phyloP scores from a whole-genome alignment of 2,329 filamentous ascomycete species.

The Cordyceps cicadae region DNA sequence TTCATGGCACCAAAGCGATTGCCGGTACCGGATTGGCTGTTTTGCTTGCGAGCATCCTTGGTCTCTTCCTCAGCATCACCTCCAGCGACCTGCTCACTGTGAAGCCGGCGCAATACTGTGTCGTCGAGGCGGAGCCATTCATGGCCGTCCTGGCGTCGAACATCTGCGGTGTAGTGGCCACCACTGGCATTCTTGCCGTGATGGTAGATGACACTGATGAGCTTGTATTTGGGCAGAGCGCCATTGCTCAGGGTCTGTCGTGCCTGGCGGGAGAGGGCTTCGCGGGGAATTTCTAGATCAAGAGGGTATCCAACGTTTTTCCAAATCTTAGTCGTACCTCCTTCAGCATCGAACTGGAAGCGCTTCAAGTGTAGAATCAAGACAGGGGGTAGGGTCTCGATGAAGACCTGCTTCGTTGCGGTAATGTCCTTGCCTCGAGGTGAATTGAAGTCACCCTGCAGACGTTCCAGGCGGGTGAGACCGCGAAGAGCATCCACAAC shows the following conservation, averaged over 20 bases:
- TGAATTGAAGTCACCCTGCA: conserved; percentile 78
- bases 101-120: conserved; percentile 76
- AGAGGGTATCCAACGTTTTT: conserved; percentile 95
- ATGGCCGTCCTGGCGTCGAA: conserved; percentile 83
- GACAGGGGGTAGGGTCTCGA: conserved; percentile 83
- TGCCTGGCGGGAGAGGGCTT: conserved; percentile 73
- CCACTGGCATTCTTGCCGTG: conserved; percentile 95
- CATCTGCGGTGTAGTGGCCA: conserved; percentile 96
- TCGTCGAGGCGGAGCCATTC: conserved; percentile 97
- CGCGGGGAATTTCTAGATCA: conserved; percentile 86
- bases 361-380: conserved; percentile 93
- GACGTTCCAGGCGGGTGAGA: conserved; percentile 71
- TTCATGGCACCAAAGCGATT: conserved; percentile 70
- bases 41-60: conserved; percentile 32
- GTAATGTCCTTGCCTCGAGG: conserved; percentile 66
- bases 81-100: conserved; percentile 82
- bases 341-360: conserved; percentile 87
- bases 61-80: conserved; percentile 70
- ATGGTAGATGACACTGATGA: conserved; percentile 90
- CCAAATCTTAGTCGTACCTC: conserved; percentile 94
- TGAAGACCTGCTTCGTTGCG: conserved; percentile 90
- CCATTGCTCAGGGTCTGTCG: conserved; percentile 53
- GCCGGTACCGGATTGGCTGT: conserved; percentile 21
- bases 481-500: conserved; percentile 86
- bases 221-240: conserved; percentile 72